These are phyloP conservation scores for Syzygium syzygioides DNA, from an alignment of 441 rosid species.

Conservation along the genomic window DNA sequence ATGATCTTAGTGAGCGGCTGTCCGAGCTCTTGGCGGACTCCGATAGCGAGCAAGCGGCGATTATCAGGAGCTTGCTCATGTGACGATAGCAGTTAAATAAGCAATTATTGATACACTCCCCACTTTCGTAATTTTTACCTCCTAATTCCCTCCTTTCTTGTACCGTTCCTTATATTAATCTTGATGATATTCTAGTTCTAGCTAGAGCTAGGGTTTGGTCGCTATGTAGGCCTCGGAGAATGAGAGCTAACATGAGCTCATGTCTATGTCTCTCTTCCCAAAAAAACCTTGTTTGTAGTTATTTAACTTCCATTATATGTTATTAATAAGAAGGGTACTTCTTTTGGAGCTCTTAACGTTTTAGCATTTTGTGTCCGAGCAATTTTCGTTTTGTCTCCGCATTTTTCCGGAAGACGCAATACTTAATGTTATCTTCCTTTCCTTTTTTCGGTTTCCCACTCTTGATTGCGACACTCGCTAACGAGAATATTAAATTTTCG, in stretches of 20 bases:
- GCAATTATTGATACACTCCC: not conserved
- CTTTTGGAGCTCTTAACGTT: not conserved
- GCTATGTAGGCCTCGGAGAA: not conserved
- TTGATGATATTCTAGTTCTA: not conserved
- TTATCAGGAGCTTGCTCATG: constrained; percentile 57
- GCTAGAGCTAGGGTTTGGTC: not conserved
- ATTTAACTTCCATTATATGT: not conserved
- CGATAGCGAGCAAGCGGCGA: constrained; percentile 75
- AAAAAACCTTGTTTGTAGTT: not conserved
- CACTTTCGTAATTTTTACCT: not conserved
- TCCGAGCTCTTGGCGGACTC: constrained; percentile 71
- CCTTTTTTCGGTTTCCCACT: not conserved
- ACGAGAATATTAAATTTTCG: not conserved
- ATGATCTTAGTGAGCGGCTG: constrained; percentile 77
- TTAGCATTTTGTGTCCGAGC: not conserved
- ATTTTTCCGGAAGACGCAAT: not conserved
- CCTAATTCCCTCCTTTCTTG: not conserved
- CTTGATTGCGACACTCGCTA: constrained; percentile 1
- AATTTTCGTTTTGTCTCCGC: not conserved
- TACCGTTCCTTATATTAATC: not conserved
- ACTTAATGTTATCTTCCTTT: not conserved
- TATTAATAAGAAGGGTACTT: not conserved
- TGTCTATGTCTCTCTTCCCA: not conserved
- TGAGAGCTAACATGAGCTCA: not conserved
- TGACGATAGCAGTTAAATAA: not conserved